A percentile compares a stretch with the other conserved stretches of the same genome.
These are phyloP conservation scores for Ophiocordyceps sinensis DNA, from an alignment of 2,329 filamentous ascomycete species.

Conservation along the genomic window DNA sequence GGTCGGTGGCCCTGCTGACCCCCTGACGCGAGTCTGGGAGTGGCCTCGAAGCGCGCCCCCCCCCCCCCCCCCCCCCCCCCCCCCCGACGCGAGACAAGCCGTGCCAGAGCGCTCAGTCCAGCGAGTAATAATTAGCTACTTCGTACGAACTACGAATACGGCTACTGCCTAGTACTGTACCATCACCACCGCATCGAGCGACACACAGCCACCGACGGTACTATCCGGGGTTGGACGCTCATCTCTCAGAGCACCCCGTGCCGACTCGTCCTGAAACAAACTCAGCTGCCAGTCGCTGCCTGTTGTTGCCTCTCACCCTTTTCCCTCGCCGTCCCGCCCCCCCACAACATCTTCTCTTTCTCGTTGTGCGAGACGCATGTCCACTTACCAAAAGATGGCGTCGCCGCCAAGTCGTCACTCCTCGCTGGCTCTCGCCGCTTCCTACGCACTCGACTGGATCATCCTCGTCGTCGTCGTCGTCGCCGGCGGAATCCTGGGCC, in stretches of 20 bases:
- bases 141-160: too few species aligned
- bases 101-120: too few species aligned
- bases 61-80: too few species aligned
- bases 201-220: background rate
- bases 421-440: constrained; percentile 31
- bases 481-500: constrained; percentile 44
- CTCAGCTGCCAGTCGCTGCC: background rate
- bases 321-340: background rate
- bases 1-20: too few species aligned
- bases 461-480: constrained; percentile 45
- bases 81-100: too few species aligned
- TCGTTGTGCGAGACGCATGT: constrained; percentile 8
- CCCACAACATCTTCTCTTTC: background rate
- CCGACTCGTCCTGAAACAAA: background rate
- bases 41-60: too few species aligned
- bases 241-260: background rate
- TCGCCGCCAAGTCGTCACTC: constrained; percentile 10
- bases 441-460: constrained; percentile 64
- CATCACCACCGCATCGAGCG: too few species aligned
- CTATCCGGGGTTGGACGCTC: background rate
- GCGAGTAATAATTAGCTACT: too few species aligned
- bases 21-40: too few species aligned
- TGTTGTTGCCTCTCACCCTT: background rate
- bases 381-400: constrained; percentile 14
- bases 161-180: too few species aligned